Base-by-base conservation (phyloP, 352 stramenopile species). In the Pythium graminicola region DNA sequence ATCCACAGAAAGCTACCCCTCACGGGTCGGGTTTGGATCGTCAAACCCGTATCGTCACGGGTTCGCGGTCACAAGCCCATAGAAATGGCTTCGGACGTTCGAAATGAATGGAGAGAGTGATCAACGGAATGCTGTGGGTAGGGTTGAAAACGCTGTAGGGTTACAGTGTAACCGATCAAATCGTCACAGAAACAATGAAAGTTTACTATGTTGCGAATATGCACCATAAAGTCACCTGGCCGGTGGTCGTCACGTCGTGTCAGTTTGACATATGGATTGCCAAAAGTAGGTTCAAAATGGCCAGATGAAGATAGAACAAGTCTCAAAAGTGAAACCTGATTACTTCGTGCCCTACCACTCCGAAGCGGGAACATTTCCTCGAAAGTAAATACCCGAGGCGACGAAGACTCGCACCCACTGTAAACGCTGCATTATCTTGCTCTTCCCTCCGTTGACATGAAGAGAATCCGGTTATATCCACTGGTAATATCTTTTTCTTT, bases 1-100 rank as follows among this genome's bases (percentile, higher is more conserved):
- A 54, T 67, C 60, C 60, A 67, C 60, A 67, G 53, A 67, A 67
- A 60, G 41, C 50, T 26, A 42, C 49, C 29, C 39, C 39, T 46
- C 22, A 16, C 32, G 49, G 60, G 60, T 29, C 60, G 60, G 60
- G 60, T 67, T 58, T 56, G 41, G 53, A 51, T 59, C 57, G 43
- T 45, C 27, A 31, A 14, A 47, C 29, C 28, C 49, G 19, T 16
- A 17, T 14, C 9, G 44, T n/a, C n/a, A 50, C 24, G 49, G 57
- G 57, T 59, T 48, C 31, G 2, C 16, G 41, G 6, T 8, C 17
- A 17, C 8, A 24, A 50, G 32, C 33, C 33, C 38, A 45, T 50
- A 49, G 24, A 54, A 55, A 60, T 65, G 45, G 57, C 43, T 59
- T 23, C 56, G 54, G 39, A 55, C n/a, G 31, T 44, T 43, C 46